Base-by-base conservation (phyloP, 2,329 filamentous ascomycete genomes). In the Talaromyces sp. region DNA sequence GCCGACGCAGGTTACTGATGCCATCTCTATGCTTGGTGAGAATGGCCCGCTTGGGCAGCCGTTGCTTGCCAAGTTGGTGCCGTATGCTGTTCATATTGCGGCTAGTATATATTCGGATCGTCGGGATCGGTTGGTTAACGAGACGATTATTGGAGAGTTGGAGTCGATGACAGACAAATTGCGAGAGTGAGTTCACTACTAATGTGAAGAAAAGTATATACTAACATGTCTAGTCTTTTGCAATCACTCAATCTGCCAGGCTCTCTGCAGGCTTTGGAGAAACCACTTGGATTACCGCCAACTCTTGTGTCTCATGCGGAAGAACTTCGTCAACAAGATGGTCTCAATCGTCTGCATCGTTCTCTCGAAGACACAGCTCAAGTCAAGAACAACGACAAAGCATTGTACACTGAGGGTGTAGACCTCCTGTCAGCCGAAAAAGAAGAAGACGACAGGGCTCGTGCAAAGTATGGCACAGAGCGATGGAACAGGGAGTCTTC, bases 21-120 rank as follows among this genome's bases (percentile, higher is more conserved):
- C 93, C 0, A 88, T 91, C 63, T 88, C 91, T 0, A 88, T 91
- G 75, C 84, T 99, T 3, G 92, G 93, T 1, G 90, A 95, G 13
- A 86, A 89, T 53, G 88, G 88, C 15, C 89, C 93, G 65, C 90
- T 97, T 71, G 94, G 95, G 0, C 88, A 88, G 25, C 91, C 93
- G 0, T 80, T 99, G 0, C 98, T 99, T 75, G 88, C 91, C 1
- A 95, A 94, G 71, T 84, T 99, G 1, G 95, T 99, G 0, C 95
- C 95, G 0, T 98, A 97, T 75, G 93, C 93, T 0, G 95, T 98
- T 0, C 95, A 99, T 73, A 86, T 98, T 58, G 95, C 95, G 7
- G 92, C 93, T 1, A 97, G 92, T 58, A 97, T 98, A 38, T 99
- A 99, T 74, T 93, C 93, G 64, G 93, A 98, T 74, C 87, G 93